Evolutionary conservation across 192 early-diverging fungal genomes (phyloP), one percentile per base, ranked within the genome.

Genomic region (Entophlyctis luteolus): DNA sequence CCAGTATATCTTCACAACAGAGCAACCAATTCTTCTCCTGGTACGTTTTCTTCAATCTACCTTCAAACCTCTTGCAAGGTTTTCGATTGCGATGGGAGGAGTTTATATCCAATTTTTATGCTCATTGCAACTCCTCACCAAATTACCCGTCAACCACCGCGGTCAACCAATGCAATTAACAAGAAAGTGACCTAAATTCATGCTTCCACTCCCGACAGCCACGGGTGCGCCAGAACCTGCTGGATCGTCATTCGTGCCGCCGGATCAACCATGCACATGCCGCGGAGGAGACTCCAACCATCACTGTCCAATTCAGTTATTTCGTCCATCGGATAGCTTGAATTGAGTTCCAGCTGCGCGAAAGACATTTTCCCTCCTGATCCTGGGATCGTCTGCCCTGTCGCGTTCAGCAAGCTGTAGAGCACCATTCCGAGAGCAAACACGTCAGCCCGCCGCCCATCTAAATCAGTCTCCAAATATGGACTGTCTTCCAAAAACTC

Each of bases 391-490:
- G 50, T 23, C 4, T 20, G 23, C 4, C 68, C 68, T 16, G 22
- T 25, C 3, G 48, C 68, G 34, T 35, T 46, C 45, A 70, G 6
- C n/a, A 70, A 50, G 4, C 18, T 56, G 36, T 35, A 70, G 22
- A 70, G 31, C n/a, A 70, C 47, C 34, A 70, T 49, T 18, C 68
- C 68, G 4, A 62, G 34, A n/a, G 68, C 68, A 42, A 60, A 70
- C 0, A 70, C 68, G 36, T 70, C 68, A 2, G 56, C 39, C 3
- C 29, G 14, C 1, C 54, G 37, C 18, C 54, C 67, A 45, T 55
- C 54, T 18, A 33, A 16, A 18, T 54, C 20, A 0, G 18, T 10
- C 22, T 56, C 29, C 0, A 4, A 36, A 23, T 48, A 36, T 6
- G 67, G 67, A 20, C 48, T 34, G 48, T 70, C 58, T 25, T 14